Evolutionary conservation across 176 grass and related monocot genomes (phyloP).

Genomic region (Carex myosuroides): DNA sequence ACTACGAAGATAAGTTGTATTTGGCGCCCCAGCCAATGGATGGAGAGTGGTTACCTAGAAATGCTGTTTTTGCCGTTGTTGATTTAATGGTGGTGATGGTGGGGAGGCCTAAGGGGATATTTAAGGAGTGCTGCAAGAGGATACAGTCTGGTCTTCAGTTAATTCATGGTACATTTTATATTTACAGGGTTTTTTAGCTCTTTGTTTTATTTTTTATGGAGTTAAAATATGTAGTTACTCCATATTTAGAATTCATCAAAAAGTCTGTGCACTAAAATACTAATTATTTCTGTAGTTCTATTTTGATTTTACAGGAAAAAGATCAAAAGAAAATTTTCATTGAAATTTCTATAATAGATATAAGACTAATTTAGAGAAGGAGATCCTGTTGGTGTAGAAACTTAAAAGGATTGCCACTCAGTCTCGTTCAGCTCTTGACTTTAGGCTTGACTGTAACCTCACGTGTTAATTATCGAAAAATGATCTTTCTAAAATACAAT

Average conservation of each 20-base stretch:
- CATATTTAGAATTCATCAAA: slow-evolving; percentile 12
- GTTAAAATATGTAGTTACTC: neutral
- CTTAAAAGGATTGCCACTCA: neutral
- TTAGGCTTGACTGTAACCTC: neutral
- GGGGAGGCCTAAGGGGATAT: slow-evolving; percentile 77
- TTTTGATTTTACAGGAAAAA: neutral
- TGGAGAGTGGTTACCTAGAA: slow-evolving; percentile 91
- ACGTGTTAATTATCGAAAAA: neutral
- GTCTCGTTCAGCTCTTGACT: neutral
- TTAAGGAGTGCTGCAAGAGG: slow-evolving; percentile 87
- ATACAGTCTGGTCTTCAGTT: slow-evolving; percentile 74
- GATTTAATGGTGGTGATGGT: slow-evolving; percentile 98
- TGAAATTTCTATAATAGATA: neutral
- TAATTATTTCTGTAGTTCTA: neutral
- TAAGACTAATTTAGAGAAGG: neutral
- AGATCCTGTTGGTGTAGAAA: neutral
- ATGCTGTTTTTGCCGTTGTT: slow-evolving; percentile 69
- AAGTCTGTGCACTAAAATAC: neutral
- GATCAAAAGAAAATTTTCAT: neutral
- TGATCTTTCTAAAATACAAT: neutral
- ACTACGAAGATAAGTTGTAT: slow-evolving; percentile 78
- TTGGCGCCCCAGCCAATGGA: slow-evolving; percentile 84
- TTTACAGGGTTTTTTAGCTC: neutral
- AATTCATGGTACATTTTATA: slow-evolving; percentile 60
- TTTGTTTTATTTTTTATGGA: neutral